These are phyloP conservation scores for Colletotrichum sp. DNA, from an alignment of 2,329 filamentous ascomycete genomes.

Conservation along the genomic window DNA sequence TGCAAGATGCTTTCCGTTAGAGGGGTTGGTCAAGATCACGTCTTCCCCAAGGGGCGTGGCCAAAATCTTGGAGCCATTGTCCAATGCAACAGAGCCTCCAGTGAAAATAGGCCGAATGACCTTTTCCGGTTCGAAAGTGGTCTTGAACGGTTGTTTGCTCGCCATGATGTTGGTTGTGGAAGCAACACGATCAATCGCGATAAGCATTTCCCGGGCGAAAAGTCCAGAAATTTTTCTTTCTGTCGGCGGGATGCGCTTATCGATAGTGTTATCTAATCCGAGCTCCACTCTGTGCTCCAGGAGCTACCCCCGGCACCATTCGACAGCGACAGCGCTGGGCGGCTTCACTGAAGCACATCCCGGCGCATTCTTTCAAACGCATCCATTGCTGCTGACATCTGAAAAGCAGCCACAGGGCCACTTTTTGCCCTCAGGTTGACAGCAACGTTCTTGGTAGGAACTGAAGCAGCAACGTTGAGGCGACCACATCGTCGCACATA, in stretches of 20 bases:
- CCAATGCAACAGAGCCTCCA: conserved; percentile 84
- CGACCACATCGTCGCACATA: neutral
- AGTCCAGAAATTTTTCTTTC: conserved; percentile 7
- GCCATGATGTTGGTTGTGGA: conserved; percentile 51
- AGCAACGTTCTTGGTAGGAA: neutral
- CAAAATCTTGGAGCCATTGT: conserved; percentile 79
- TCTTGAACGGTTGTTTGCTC: conserved; percentile 71
- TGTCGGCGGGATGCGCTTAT: conserved; percentile 11
- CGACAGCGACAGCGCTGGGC: neutral
- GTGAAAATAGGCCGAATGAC: conserved; percentile 94
- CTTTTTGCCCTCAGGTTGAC: neutral
- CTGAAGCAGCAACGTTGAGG: neutral
- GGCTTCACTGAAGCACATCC: neutral
- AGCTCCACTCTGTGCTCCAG: neutral
- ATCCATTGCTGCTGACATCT: neutral
- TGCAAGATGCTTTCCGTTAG: conserved; percentile 80
- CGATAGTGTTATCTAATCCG: conserved; percentile 17
- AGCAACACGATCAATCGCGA: neutral
- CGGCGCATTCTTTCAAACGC: conserved; percentile 2
- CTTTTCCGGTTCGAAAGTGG: conserved; percentile 83
- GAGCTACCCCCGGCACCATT: neutral
- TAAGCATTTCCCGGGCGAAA: neutral
- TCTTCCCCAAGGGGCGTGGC: conserved; percentile 93
- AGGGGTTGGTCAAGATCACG: conserved; percentile 83
- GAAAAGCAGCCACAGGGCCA: neutral